A percentile compares a stretch with the other conserved stretches of the same genome.
Conservation (phyloP, 345 rosid species). For the Aethionema arabicum region DNA sequence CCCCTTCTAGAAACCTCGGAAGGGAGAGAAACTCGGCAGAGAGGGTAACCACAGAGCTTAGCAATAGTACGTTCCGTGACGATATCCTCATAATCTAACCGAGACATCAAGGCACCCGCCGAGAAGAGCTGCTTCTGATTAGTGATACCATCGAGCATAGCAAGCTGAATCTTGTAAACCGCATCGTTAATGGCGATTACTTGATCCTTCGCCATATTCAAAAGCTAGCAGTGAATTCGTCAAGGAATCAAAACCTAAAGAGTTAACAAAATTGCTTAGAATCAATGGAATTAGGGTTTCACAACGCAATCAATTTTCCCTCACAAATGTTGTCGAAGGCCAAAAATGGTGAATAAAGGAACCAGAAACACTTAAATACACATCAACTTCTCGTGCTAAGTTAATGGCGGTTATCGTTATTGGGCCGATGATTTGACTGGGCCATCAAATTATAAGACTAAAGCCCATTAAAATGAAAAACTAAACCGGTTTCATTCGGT, state of each 20-base stretch:
- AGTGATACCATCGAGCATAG: conserved; percentile 58
- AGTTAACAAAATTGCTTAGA: background rate
- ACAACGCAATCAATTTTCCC: background rate
- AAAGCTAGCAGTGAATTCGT: background rate
- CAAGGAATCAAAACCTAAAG: background rate
- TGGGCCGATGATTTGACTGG: conserved; percentile 14
- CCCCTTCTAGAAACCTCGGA: conserved; percentile 54
- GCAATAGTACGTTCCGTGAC: conserved; percentile 65
- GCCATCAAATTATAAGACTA: background rate
- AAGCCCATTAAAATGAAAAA: too few species aligned
- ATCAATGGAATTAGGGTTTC: conserved; percentile 21
- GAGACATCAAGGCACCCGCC: conserved; percentile 58
- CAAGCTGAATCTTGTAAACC: conserved; percentile 59
- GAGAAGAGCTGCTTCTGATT: conserved; percentile 59
- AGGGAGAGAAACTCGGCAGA: conserved; percentile 49
- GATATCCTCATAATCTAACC: conserved; percentile 68
- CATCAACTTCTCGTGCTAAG: background rate
- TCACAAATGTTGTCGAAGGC: background rate
- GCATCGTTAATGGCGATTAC: conserved; percentile 48
- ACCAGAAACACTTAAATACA: background rate
- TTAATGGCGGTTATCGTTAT: background rate
- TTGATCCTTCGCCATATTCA: conserved; percentile 40
- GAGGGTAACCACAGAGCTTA: conserved; percentile 72
- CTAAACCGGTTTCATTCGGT: too few species aligned
- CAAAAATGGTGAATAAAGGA: background rate